Conservation (phyloP, 306 rosid species). For the Sesbania bispinosa region DNA sequence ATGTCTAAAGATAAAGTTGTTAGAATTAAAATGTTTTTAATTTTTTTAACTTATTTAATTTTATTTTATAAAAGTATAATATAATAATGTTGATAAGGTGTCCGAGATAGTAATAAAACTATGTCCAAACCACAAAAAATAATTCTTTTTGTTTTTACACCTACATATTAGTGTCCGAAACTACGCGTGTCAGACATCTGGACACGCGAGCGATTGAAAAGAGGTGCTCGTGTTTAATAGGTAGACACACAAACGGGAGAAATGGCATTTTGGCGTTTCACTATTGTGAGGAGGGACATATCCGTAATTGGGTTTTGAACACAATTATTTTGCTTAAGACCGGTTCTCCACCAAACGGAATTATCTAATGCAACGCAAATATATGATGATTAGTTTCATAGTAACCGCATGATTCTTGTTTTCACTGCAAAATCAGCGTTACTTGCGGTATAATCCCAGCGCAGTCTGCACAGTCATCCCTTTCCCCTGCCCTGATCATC, state of each 20-base stretch:
- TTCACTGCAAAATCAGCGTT: background rate
- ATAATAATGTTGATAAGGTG: no score
- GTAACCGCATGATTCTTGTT: conserved; percentile 27
- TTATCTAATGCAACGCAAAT: conserved; percentile 24
- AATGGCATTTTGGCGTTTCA: conserved; percentile 32
- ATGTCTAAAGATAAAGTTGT: no score
- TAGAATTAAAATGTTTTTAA: no score
- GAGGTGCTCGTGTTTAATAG: no score
- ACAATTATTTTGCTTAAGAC: conserved; percentile 44
- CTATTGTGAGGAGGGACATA: background rate
- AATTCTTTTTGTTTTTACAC: no score
- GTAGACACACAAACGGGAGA: background rate
- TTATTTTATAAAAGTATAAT: no score
- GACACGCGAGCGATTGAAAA: no score
- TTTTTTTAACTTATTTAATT: no score
- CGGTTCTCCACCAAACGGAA: conserved; percentile 52
- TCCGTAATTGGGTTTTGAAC: conserved; percentile 23
- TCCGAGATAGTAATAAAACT: no score
- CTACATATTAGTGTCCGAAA: no score
- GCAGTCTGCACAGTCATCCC: background rate
- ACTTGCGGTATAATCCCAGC: background rate
- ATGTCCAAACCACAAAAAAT: no score
- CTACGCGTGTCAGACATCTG: no score
- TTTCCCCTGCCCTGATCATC: background rate
- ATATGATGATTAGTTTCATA: conserved; percentile 4